A percentile compares a stretch with the other conserved stretches of the same genome.
phyloP scores from a whole-genome alignment of 176 grass and related monocot genomes.

The Chloris gayana region DNA sequence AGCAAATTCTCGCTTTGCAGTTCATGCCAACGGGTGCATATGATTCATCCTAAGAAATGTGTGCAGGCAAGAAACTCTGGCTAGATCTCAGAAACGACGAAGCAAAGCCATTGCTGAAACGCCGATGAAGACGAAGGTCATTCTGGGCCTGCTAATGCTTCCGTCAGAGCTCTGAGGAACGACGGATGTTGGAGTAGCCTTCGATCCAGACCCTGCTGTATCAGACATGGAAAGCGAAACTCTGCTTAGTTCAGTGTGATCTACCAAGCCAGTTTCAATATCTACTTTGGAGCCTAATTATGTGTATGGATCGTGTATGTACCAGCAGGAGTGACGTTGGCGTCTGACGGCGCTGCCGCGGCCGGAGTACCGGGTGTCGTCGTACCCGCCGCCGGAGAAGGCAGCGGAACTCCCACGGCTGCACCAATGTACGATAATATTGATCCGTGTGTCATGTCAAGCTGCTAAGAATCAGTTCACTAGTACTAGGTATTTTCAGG shows the following conservation, averaged over 20 bases:
- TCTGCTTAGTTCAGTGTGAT: background rate
- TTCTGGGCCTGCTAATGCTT: background rate
- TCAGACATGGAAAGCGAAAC: background rate
- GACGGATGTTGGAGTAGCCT: conserved; percentile 19
- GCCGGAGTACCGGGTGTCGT: background rate
- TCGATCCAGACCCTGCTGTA: conserved; percentile 36
- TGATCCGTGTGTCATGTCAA: too few relatives aligned
- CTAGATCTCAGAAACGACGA: background rate
- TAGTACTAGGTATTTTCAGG: too few relatives aligned
- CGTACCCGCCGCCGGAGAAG: conserved; percentile 40
- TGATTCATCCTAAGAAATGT: background rate
- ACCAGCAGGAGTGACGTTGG: conserved; percentile 46
- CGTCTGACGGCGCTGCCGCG: conserved; percentile 27
- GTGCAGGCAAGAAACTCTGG: background rate
- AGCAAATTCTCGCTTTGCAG: too few relatives aligned
- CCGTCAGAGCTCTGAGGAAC: background rate
- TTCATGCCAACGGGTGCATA: too few relatives aligned
- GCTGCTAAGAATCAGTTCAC: too few relatives aligned
- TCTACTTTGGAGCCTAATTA: background rate
- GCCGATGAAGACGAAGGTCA: background rate
- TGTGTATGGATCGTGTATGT: background rate
- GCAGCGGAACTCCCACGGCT: conserved; percentile 25
- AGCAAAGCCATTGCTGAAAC: background rate
- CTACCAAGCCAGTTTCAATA: background rate
- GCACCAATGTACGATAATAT: background rate